Base-by-base conservation (phyloP, 768 basidiomycete genomes). In the Myochromella boudieri region DNA sequence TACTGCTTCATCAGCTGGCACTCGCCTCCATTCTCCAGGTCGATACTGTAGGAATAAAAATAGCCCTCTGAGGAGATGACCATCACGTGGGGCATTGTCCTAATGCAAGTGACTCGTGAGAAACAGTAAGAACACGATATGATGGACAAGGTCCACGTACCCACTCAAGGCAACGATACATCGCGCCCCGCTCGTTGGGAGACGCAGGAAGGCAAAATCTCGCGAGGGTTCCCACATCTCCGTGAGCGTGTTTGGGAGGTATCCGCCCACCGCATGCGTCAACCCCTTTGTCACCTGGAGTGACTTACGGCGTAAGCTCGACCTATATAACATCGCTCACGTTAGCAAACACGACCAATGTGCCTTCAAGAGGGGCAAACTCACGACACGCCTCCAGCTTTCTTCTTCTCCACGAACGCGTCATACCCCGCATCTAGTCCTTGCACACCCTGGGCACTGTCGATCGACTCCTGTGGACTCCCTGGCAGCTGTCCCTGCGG, bases 161-260 rank as follows among this genome's bases (percentile, higher is more conserved):
- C 87, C 84, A 62, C 86, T 90, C 45, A 98, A 67, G 0, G 91
- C 95, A 32, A 97, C 94, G 12, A 95, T 84, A 59, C 87, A 93
- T 48, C 91, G 76, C 9, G 84, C 82, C 3, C 92, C 85, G 50
- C 80, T 69, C 5, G 83, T 77, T 41, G 94, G 92, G 18, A 99
- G 66, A 59, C 90, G 83, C 48, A 95, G 69, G 63, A 80, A 95
- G 1, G 95, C 97, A 61, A 98, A 98, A 61, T 97, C 95, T 6
- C 95, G 75, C 27, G 91, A 78, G 0, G 97, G 97, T 57, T 98
- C 97, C 94, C 95, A 99, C 70, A 98, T 83, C 63, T 97, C 95
- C 15, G 93, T 91, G 37, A 98, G 66, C 1, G 91, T 85, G 54
- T 85, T 88, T 0, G 95, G 95, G 0, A 94, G 75, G 59, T 92